Evolutionary conservation across 2,329 filamentous ascomycete species (phyloP), one percentile per base, ranked within the genome.

Genomic region (Thelonectria discophora): DNA sequence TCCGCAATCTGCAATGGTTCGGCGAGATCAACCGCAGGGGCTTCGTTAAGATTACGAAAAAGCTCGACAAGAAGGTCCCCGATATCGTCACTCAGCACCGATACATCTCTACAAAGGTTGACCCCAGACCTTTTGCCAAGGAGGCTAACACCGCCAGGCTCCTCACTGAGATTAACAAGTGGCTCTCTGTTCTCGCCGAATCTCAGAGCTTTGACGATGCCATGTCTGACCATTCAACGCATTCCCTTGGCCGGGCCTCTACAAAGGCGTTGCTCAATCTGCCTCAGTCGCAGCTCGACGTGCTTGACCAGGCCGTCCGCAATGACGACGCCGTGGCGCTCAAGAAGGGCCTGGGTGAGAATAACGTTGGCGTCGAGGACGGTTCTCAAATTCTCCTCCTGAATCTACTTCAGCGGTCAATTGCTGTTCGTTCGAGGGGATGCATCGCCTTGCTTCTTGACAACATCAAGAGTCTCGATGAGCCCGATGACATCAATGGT

Each of bases 41-140:
- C 2, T 99, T 99, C 73, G 88, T 96, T 76, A 99, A 99, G 81
- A 99, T 99, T 77, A 97, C 95, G 53, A 99, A 99, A 82, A 99
- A 99, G 79, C 82, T 97, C 47, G 95, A 99, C 79, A 99, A 99
- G 81, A 97, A 97, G 80, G 87, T 97, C 3, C 85, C 90, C 1
- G 85, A 87, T 47, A 87, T 88, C 3, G 86, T 89, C 52, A 90
- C 92, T 0, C 94, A 97, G 80, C 89, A 92, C 74, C 87, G 89
- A 60, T 99, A 98, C 73, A 84, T 99, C 62, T 88, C 91, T 42
- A 93, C 93, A 48, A 97, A 96, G 79, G 94, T 99, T 59, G 92
- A 97, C 68, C 89, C 92, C 2, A 90, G 89, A 67, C 87, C 92
- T 0, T 99, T 99, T 77, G 92, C 94, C 17, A 94, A 92, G 64